These are phyloP conservation scores for Fusarium sp. DNA, from an alignment of 2,329 filamentous ascomycete genomes.

Conservation along the genomic window DNA sequence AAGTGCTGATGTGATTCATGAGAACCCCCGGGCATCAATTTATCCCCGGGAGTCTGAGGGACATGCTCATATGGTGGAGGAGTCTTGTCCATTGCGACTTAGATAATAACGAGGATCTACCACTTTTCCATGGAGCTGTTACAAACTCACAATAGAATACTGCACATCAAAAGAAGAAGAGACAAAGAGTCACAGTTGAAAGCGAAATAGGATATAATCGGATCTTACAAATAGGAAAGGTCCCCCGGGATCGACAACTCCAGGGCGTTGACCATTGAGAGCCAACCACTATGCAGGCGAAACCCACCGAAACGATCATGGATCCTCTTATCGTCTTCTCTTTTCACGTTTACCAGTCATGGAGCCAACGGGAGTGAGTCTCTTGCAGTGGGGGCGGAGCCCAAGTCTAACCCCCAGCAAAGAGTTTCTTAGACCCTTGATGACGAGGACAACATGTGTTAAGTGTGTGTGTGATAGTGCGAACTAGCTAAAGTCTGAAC, in stretches of 20 bases:
- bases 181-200: conserved; percentile 13
- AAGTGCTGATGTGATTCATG: conserved; percentile 29
- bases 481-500: not conserved
- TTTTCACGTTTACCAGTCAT: conserved; percentile 9
- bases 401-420: conserved; percentile 5
- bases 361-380: conserved; percentile 20
- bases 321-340: conserved; percentile 26
- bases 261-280: conserved; percentile 16
- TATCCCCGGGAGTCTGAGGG: conserved; percentile 22
- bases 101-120: not conserved
- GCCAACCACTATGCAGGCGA: conserved; percentile 35
- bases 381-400: conserved; percentile 31
- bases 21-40: conserved; percentile 21
- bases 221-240: conserved; percentile 28
- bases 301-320: conserved; percentile 34
- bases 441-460: conserved; percentile 17
- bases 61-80: conserved; percentile 37
- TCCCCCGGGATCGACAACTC: conserved; percentile 21
- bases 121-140: conserved; percentile 3
- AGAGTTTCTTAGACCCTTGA: conserved; percentile 14
- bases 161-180: conserved; percentile 7
- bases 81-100: conserved; percentile 28
- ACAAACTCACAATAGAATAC: conserved; percentile 1
- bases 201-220: conserved; percentile 1
- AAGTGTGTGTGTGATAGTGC: not conserved